Conservation (phyloP, 305 asterid genomes). For the Solanum hybrid region DNA sequence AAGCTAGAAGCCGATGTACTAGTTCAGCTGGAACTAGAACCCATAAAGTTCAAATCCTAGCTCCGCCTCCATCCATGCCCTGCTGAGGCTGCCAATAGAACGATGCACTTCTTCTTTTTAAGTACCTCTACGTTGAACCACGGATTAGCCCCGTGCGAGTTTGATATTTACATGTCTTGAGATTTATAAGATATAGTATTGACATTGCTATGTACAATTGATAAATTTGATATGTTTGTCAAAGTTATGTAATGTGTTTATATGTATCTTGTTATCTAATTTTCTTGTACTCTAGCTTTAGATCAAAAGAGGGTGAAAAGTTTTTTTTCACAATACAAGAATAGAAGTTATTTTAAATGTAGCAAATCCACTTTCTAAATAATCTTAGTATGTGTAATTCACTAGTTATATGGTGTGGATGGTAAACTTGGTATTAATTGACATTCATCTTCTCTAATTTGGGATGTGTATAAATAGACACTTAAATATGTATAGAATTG, state of each 20-base stretch:
- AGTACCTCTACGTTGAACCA: not conserved
- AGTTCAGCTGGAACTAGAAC: not conserved
- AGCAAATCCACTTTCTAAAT: not conserved
- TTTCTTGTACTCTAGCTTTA: not conserved
- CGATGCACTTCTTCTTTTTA: not conserved
- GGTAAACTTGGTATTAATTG: not conserved
- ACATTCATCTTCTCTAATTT: too few species aligned
- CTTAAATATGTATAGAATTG: not conserved
- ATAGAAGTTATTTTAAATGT: not conserved
- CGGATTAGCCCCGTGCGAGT: not conserved
- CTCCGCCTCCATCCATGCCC: not conserved
- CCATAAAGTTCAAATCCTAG: not conserved
- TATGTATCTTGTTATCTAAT: not conserved
- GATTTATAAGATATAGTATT: not conserved
- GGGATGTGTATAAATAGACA: fast-evolving
- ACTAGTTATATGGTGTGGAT: not conserved
- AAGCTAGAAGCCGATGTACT: not conserved
- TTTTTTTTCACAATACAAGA: not conserved
- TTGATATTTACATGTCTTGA: not conserved
- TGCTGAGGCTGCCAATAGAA: not conserved
- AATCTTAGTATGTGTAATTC: not conserved
- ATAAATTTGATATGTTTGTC: not conserved
- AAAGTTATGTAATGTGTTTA: not conserved
- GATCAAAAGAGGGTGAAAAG: not conserved
- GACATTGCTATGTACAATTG: not conserved